A percentile compares a stretch with the other conserved stretches of the same genome.
phyloP scores from a whole-genome alignment of 148 eudicot genomes.

The Diospyros kaki region DNA sequence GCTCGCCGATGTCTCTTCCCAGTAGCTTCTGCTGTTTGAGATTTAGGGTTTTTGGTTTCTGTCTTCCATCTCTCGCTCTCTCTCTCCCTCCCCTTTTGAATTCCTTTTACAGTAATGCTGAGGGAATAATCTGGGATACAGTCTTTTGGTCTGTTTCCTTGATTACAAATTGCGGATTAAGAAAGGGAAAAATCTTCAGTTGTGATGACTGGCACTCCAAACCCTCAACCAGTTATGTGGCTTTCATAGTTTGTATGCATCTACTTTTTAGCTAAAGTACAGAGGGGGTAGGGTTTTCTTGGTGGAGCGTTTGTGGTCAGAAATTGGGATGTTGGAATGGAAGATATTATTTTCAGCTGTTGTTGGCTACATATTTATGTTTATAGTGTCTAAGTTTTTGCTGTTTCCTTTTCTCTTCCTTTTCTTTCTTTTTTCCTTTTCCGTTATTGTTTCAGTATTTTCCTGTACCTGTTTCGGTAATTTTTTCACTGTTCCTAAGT shows the following conservation, averaged over 20 bases:
- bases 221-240: background rate
- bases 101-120: background rate
- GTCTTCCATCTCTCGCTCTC: background rate
- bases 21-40: background rate
- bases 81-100: background rate
- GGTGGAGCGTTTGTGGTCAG: background rate
- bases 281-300: constrained; percentile 2
- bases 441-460: background rate
- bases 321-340: background rate
- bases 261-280: background rate
- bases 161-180: background rate
- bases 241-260: background rate
- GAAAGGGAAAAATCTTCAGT: background rate
- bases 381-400: background rate
- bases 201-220: background rate
- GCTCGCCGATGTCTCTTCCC: background rate
- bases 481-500: background rate
- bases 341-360: background rate
- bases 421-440: background rate
- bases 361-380: background rate
- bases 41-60: constrained; percentile 6
- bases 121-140: background rate
- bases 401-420: background rate
- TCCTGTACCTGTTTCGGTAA: background rate
- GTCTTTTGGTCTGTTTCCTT: background rate